Evolutionary conservation across 805 yeast species (phyloP), one percentile per base, ranked within the genome.

Genomic region (Cephaloascus albidus): DNA sequence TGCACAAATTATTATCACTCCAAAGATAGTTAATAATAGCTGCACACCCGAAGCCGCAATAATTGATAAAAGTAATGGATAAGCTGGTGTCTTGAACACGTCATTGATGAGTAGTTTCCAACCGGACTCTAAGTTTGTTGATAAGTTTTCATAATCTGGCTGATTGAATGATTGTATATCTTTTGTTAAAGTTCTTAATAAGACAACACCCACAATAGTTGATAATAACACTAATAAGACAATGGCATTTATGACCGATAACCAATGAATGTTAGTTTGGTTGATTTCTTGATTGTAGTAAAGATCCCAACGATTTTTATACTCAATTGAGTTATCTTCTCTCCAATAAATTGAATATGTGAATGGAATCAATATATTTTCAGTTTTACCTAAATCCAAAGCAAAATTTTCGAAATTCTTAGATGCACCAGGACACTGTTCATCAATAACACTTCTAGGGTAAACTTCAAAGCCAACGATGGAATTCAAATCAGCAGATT

Each of bases 381-480:
- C 68, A 6, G 60, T 60, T 8, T 63, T 52, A 19, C 64, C 59
- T 3, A 71, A 58, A 17, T 70, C 59, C 5, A 86, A 52, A 32
- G 78, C 76, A 46, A 70, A 76, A 44, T 78, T 76, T 30, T 73
- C 63, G 54, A 67, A 81, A 49, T 73, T 61, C 45, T 73, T 78
- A 6, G 80, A 67, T 3, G 83, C 78, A 10, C 88, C 89, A 2
- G 95, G 94, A 56, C 96, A 87, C 38, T 59, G 69, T 54, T 58
- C 72, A 55, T 70, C 77, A 34, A 71, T 63, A 10, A 84, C 89
- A 39, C 93, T 82, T 54, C 77, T 81, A 10, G 96, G 96, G 53
- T 87, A 87, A 12, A 86, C 85, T 60, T 87, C 96, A 49, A 88
- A 84, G 0, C 95, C 96, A 16, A 87, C 95, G 48, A 87, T 85